Evolutionary conservation across 2,329 filamentous ascomycete species (phyloP).

Genomic region (Hymenoscyphus fraxineus): DNA sequence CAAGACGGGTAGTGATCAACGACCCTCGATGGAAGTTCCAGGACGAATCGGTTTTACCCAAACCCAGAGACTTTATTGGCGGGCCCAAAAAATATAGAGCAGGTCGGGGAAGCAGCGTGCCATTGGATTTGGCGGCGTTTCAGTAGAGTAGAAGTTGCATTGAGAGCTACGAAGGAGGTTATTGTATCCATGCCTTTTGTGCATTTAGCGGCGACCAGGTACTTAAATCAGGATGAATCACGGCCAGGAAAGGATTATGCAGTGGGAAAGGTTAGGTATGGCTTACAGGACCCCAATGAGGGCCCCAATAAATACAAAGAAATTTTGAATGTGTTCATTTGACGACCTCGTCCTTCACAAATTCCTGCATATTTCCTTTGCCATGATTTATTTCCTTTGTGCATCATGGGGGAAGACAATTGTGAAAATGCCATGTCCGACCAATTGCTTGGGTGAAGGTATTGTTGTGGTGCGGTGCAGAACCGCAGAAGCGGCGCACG

Average conservation of each 20-base stretch:
- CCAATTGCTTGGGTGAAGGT: no score
- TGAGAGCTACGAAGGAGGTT: neutral
- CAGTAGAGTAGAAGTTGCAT: slow-evolving; percentile 18
- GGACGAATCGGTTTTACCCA: slow-evolving; percentile 75
- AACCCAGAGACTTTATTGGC: slow-evolving; percentile 76
- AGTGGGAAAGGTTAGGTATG: neutral
- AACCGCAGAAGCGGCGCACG: neutral
- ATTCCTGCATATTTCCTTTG: no score
- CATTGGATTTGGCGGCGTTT: slow-evolving; percentile 68
- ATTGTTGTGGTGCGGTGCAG: neutral
- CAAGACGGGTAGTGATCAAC: slow-evolving; percentile 56
- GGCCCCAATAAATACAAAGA: slow-evolving; percentile 9
- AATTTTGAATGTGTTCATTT: neutral
- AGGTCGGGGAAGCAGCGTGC: slow-evolving; percentile 89
- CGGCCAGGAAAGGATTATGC: slow-evolving; percentile 1
- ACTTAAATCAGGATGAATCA: slow-evolving; percentile 6
- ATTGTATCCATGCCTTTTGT: slow-evolving; percentile 10
- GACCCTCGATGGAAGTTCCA: slow-evolving; percentile 87
- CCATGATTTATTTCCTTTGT: no score
- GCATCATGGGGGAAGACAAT: no score
- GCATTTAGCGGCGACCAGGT: slow-evolving; percentile 9
- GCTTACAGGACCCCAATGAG: neutral
- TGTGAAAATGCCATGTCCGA: no score
- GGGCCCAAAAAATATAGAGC: slow-evolving; percentile 77
- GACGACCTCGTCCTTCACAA: neutral